Conservation (phyloP, 352 stramenopile species). For the Phytopythium mirpurense region DNA sequence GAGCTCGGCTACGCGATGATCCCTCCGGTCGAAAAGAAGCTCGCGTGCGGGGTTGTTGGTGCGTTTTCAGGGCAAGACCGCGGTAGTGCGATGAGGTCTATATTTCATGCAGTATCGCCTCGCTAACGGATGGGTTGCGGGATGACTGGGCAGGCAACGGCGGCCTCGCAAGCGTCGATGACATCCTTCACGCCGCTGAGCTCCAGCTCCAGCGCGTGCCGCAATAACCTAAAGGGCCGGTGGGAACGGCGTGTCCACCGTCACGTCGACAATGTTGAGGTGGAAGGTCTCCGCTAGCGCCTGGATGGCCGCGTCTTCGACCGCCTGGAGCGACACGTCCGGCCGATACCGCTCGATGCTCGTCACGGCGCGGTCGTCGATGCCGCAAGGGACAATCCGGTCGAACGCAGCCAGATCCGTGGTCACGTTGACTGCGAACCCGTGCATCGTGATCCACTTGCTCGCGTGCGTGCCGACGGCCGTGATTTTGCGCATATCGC, state of each 20-base stretch:
- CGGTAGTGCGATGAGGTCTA: neutral
- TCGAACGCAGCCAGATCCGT: conserved; percentile 93
- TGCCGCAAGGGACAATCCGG: conserved; percentile 96
- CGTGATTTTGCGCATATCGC: conserved; percentile 92
- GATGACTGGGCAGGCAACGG: conserved; percentile 33
- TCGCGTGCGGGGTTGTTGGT: conserved; percentile 94
- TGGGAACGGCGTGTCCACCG: conserved; percentile 31
- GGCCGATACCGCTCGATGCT: conserved; percentile 61
- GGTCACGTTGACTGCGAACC: conserved; percentile 96
- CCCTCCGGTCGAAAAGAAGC: conserved; percentile 85
- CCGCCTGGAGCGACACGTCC: conserved; percentile 41
- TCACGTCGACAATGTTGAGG: conserved; percentile 48
- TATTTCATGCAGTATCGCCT: conserved; percentile 1
- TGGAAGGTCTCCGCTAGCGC: conserved; percentile 67
- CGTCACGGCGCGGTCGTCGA: conserved; percentile 87
- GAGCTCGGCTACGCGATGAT: conserved; percentile 80
- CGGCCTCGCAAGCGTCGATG: conserved; percentile 60
- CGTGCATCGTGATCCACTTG: conserved; percentile 98
- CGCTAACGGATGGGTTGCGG: conserved; percentile 1
- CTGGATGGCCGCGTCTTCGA: conserved; percentile 63
- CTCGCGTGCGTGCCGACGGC: conserved; percentile 94
- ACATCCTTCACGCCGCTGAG: conserved; percentile 36
- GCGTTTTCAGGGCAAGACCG: neutral
- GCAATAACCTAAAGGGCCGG: neutral
- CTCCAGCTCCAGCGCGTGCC: conserved; percentile 11